These are phyloP conservation scores for Starmera pachycereana DNA, from an alignment of 805 yeast species.

Conservation along the genomic window DNA sequence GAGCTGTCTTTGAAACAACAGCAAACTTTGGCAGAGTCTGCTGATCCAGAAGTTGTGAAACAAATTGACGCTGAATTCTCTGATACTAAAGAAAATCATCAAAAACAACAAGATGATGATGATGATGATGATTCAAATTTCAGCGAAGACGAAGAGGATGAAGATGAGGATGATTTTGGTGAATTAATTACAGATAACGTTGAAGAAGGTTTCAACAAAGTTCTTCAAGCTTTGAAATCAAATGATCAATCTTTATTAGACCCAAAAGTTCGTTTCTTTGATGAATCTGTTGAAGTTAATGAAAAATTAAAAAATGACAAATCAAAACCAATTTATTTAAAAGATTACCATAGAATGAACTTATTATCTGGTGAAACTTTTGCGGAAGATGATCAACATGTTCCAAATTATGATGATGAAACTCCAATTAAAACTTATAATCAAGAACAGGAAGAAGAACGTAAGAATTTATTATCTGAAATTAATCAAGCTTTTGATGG, in stretches of 20 bases:
- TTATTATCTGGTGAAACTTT: conserved; percentile 56
- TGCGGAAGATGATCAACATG: conserved; percentile 43
- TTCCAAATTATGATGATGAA: conserved; percentile 20
- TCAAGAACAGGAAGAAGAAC: conserved; percentile 66
- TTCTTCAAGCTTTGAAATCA: conserved; percentile 55
- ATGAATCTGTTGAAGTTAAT: conserved; percentile 41
- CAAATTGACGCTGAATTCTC: conserved; percentile 1
- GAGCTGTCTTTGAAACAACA: conserved; percentile 26
- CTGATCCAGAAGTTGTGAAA: conserved; percentile 8
- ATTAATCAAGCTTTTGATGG: conserved; percentile 59
- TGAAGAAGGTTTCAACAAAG: conserved; percentile 67
- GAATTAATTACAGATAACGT: conserved; percentile 80
- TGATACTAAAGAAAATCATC: conserved; percentile 11
- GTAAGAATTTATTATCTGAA: conserved; percentile 61
- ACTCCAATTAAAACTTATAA: conserved; percentile 58
- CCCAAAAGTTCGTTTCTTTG: conserved; percentile 64
- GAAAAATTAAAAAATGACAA: conserved; percentile 21
- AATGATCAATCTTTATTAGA: conserved; percentile 61
- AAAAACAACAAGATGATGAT: conserved; percentile 16
- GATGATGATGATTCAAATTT: conserved; percentile 19
- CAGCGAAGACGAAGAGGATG: conserved; percentile 28
- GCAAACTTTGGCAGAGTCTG: not conserved
- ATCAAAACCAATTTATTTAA: conserved; percentile 74
- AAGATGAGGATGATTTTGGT: conserved; percentile 88
- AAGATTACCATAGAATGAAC: conserved; percentile 86